Base-by-base conservation (phyloP, 2,329 filamentous ascomycete genomes). In the Alternaria brassicicola region DNA sequence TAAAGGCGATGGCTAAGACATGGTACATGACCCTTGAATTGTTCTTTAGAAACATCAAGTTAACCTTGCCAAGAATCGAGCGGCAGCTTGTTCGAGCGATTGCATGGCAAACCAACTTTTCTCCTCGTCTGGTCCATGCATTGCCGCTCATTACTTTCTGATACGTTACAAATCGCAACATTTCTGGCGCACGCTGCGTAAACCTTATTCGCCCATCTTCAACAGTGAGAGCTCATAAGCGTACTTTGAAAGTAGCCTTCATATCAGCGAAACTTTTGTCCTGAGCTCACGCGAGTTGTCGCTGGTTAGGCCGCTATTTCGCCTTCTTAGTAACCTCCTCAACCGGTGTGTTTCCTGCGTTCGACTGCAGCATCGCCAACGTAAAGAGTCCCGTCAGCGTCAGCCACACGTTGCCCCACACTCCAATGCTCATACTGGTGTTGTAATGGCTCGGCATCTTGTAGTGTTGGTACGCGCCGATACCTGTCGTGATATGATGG, bases 371-470 rank as follows among this genome's bases (percentile, higher is more conserved):
- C 31, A 61, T 49, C 1, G 46, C 46, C 17, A 65, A 41, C 7
- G 66, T 70, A 4, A 69, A 46, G 6, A 64, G 2, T 0, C 68
- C 68, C 13, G 65, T 63, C 12, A 67, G 23, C 5, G 62, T 62
- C 61, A 70, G 59, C 66, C 66, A 70, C 21, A 69, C 63, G 46
- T 70, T 70, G 0, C 65, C 68, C 68, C 68, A 70, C 3, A 68
- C 68, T 0, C 68, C 68, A 59, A 70, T 67, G 0, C 55, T 61
- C 68, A 70, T 70, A 33, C 63, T 65, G 0, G 62, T 65, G 23
- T 70, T 70, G 26, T 69, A 68, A 46, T 70, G 68, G 17, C 51
- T 67, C 10, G 64, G 66, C 13, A 70, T 33, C 47, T 63, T 69
- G 36, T 70, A 70, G 51, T 70, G 68, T 59, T 70, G 63, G 17